These are phyloP conservation scores for Linum usitatissimum DNA, from an alignment of 345 rosid species.

Conservation along the genomic window DNA sequence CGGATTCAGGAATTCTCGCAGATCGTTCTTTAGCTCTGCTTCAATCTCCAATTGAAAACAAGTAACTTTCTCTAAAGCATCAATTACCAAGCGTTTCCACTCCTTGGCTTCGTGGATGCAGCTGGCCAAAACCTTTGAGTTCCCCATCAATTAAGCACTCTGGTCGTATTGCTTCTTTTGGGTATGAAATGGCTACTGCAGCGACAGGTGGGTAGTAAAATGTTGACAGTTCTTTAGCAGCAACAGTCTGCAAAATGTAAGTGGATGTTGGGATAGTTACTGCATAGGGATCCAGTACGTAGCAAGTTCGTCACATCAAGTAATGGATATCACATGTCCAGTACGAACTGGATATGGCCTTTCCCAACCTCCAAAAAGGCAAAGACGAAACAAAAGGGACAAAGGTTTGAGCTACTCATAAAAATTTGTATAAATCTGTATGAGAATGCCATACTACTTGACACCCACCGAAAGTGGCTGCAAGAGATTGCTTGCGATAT, in stretches of 20 bases:
- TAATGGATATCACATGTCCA: too few relatives aligned
- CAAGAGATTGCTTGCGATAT: slow-evolving; percentile 59
- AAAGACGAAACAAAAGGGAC: too few relatives aligned
- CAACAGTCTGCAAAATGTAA: slow-evolving; percentile 37
- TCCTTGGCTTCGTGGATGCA: slow-evolving; percentile 97
- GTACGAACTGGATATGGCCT: too few relatives aligned
- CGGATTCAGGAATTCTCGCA: not conserved
- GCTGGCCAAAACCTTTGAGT: slow-evolving; percentile 91
- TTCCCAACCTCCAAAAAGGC: too few relatives aligned
- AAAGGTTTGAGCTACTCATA: too few relatives aligned
- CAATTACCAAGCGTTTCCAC: slow-evolving; percentile 88
- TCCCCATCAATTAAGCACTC: slow-evolving; percentile 76
- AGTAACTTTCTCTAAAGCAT: not conserved
- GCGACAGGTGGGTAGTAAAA: slow-evolving; percentile 95
- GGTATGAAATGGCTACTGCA: slow-evolving; percentile 80
- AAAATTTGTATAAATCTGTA: too few relatives aligned
- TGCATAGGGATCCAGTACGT: not conserved
- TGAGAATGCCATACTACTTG: not conserved
- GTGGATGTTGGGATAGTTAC: slow-evolving; percentile 1
- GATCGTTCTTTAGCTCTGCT: not conserved
- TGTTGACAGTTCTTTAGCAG: slow-evolving; percentile 69
- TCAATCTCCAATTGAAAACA: slow-evolving; percentile 1
- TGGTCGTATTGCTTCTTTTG: slow-evolving; percentile 67
- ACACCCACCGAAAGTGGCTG: slow-evolving; percentile 68
- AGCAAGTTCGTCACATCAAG: not conserved